These are phyloP conservation scores for Carex scoparia DNA, from an alignment of 176 grass and related monocot genomes.

Conservation along the genomic window DNA sequence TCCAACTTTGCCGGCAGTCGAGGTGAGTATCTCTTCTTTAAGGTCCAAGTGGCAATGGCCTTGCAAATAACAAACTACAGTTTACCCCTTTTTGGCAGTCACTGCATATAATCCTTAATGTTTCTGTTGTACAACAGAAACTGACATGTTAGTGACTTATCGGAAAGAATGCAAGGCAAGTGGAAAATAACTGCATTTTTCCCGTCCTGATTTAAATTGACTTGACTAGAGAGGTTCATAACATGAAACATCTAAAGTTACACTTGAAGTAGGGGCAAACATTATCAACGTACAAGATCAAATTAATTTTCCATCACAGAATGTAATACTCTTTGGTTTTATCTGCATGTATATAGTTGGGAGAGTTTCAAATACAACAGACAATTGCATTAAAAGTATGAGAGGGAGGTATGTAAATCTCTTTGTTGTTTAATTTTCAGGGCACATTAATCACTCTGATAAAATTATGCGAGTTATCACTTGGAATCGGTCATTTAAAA, in stretches of 20 bases:
- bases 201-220: neutral
- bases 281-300: neutral
- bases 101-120: neutral
- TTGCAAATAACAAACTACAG: neutral
- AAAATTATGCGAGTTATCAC: conserved; percentile 97
- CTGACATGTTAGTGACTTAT: neutral
- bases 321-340: neutral
- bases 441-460: conserved; percentile 84
- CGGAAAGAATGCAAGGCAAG: neutral
- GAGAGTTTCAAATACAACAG: neutral
- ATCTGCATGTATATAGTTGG: neutral
- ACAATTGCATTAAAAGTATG: neutral
- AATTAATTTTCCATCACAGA: neutral
- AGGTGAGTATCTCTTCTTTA: conserved; percentile 43
- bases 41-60: neutral
- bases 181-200: neutral
- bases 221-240: neutral
- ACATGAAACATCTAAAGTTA: neutral
- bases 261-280: neutral
- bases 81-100: neutral
- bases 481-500: conserved; percentile 95
- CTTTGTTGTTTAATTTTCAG: conserved; percentile 37
- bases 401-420: neutral
- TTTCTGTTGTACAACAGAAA: neutral
- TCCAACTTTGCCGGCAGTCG: conserved; percentile 86